A percentile compares a stretch with the other conserved stretches of the same genome.
phyloP scores from a whole-genome alignment of 805 yeast genomes.

The Saturnispora bothae region DNA sequence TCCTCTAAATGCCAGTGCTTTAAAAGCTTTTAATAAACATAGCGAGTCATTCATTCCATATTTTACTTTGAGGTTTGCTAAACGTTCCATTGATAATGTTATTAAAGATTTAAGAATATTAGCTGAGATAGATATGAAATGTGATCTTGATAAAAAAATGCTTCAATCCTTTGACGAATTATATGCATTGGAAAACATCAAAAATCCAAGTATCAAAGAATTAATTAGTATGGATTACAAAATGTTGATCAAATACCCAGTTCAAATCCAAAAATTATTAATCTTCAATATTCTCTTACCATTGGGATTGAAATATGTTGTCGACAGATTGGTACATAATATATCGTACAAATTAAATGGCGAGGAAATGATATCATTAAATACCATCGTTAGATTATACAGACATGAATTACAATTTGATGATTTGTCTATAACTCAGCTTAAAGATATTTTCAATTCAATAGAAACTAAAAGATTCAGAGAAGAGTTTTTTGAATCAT shows the following conservation, averaged over 20 bases:
- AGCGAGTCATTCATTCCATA: background rate
- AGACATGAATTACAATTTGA: background rate
- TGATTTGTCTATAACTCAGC: background rate
- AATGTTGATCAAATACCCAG: constrained; percentile 1
- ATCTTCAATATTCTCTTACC: constrained; percentile 3
- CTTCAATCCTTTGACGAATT: background rate
- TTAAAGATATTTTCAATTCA: background rate
- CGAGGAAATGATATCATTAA: background rate
- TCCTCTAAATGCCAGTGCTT: background rate
- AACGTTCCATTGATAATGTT: background rate
- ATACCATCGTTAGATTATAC: background rate
- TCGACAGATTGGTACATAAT: no score
- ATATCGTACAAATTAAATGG: background rate
- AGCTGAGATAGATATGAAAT: background rate
- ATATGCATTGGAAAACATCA: background rate
- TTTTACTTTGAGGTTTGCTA: background rate
- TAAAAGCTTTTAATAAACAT: background rate
- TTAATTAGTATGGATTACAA: background rate
- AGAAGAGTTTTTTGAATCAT: background rate
- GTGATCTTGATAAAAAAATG: background rate
- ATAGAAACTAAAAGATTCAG: constrained; percentile 3
- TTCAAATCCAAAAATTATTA: constrained; percentile 1
- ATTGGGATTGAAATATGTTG: background rate
- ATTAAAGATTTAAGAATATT: background rate
- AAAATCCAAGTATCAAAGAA: background rate